phyloP scores from a whole-genome alignment of 805 yeast species.

The Nakazawaea wyomingensis region DNA sequence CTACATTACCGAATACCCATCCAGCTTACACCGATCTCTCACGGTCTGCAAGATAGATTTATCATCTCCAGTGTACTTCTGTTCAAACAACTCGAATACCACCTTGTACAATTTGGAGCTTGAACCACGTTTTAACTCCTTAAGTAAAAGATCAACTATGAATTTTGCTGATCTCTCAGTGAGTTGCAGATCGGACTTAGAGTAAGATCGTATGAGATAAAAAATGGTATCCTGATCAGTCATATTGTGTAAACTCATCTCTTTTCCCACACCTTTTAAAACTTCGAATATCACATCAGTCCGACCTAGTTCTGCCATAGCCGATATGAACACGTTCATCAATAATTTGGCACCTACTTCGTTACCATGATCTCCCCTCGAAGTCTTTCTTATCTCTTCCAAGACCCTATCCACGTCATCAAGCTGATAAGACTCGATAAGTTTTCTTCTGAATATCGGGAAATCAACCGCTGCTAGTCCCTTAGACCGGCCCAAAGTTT shows the following conservation, averaged over 20 bases:
- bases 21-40: not conserved
- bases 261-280: not conserved
- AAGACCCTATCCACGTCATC: not conserved
- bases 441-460: not conserved
- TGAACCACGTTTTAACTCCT: not conserved
- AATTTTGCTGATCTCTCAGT: constrained; percentile 2
- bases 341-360: constrained; percentile 2
- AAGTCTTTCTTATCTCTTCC: not conserved
- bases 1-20: too few species aligned
- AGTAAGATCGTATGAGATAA: constrained; percentile 6
- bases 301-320: constrained; percentile 4
- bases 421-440: not conserved
- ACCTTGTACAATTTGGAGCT: not conserved
- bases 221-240: not conserved
- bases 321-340: not conserved
- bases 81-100: not conserved
- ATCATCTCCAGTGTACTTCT: not conserved
- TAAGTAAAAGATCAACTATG: not conserved
- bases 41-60: not conserved
- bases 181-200: not conserved
- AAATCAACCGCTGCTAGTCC: not conserved
- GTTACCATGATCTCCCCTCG: not conserved
- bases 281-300: not conserved
- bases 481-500: not conserved
- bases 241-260: not conserved